These are phyloP conservation scores for Lippia alba DNA, from an alignment of 305 asterid species.

Conservation along the genomic window DNA sequence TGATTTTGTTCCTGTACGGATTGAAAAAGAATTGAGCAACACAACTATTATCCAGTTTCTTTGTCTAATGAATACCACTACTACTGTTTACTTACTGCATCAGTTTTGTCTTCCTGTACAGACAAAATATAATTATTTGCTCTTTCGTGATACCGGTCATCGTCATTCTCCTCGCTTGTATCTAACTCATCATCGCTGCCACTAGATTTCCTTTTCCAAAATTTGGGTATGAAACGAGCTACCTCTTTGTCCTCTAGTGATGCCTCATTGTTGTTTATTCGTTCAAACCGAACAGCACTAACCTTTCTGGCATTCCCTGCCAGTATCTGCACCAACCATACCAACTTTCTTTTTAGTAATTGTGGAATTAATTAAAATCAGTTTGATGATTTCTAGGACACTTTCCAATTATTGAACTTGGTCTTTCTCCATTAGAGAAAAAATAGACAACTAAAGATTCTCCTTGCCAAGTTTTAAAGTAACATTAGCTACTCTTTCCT, in stretches of 20 bases:
- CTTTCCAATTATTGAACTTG: not conserved
- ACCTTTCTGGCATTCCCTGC: slow-evolving; percentile 98
- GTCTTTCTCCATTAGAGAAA: not conserved
- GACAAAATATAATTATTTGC: slow-evolving; percentile 51
- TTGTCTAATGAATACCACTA: not conserved
- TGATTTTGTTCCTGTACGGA: slow-evolving; percentile 26
- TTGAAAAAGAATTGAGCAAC: slow-evolving; percentile 30
- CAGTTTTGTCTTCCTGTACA: slow-evolving; percentile 60
- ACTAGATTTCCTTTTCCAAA: slow-evolving; percentile 66
- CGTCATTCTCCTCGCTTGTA: slow-evolving; percentile 35
- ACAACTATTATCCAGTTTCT: not conserved
- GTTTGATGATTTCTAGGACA: slow-evolving; percentile 11
- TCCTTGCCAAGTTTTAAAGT: not conserved
- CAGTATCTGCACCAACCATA: slow-evolving; percentile 65
- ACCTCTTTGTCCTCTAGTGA: slow-evolving; percentile 50
- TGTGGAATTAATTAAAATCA: not conserved
- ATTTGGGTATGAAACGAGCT: slow-evolving; percentile 62
- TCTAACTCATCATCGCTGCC: slow-evolving; percentile 49
- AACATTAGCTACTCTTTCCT: not conserved
- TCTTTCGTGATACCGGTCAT: slow-evolving; percentile 41
- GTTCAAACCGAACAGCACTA: slow-evolving; percentile 90
- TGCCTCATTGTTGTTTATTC: slow-evolving; percentile 58
- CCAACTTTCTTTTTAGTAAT: slow-evolving; percentile 16
- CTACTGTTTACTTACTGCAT: slow-evolving; percentile 51
- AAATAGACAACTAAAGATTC: slow-evolving; percentile 2